These are phyloP conservation scores for Crithidia brevicula DNA, from an alignment of 208 protist species.

Conservation along the genomic window DNA sequence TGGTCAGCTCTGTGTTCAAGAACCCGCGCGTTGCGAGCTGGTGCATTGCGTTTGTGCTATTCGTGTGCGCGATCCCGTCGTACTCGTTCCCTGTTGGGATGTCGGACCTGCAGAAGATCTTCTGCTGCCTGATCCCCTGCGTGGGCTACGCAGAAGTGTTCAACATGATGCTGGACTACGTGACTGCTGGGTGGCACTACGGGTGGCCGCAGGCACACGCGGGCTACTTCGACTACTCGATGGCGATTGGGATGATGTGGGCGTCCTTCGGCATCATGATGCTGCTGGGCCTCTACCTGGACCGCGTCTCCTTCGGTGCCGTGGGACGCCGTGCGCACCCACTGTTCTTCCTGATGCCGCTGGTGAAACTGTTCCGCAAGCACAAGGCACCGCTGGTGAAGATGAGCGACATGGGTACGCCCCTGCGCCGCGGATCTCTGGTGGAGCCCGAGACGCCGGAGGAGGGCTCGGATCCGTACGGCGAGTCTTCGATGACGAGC, in stretches of 20 bases:
- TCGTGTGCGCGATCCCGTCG: slow-evolving; percentile 64
- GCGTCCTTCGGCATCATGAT: slow-evolving; percentile 68
- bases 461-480: not conserved
- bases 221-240: slow-evolving; percentile 53
- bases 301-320: slow-evolving; percentile 74
- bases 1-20: slow-evolving; percentile 78
- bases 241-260: slow-evolving; percentile 81
- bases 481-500: slow-evolving; percentile 7
- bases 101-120: slow-evolving; percentile 40
- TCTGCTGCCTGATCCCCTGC: slow-evolving; percentile 61
- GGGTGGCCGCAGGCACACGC: slow-evolving; percentile 39
- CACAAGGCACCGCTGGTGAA: slow-evolving; percentile 25
- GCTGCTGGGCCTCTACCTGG: slow-evolving; percentile 81
- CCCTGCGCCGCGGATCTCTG: slow-evolving; percentile 27
- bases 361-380: slow-evolving; percentile 49
- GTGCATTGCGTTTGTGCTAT: slow-evolving; percentile 67
- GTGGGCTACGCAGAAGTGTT: slow-evolving; percentile 61
- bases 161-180: slow-evolving; percentile 61
- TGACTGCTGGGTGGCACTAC: slow-evolving; percentile 39
- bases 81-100: slow-evolving; percentile 75
- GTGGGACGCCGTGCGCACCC: slow-evolving; percentile 63
- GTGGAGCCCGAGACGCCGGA: slow-evolving; percentile 13
- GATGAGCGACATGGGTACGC: slow-evolving; percentile 40
- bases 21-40: slow-evolving; percentile 76
- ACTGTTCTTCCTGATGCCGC: slow-evolving; percentile 73